Percentiles rank a stretch among this genome's conserved stretches.
Evolutionary conservation across 1,139 yeast species (phyloP).

Genomic region (Geotrichum phurueaensis): DNA sequence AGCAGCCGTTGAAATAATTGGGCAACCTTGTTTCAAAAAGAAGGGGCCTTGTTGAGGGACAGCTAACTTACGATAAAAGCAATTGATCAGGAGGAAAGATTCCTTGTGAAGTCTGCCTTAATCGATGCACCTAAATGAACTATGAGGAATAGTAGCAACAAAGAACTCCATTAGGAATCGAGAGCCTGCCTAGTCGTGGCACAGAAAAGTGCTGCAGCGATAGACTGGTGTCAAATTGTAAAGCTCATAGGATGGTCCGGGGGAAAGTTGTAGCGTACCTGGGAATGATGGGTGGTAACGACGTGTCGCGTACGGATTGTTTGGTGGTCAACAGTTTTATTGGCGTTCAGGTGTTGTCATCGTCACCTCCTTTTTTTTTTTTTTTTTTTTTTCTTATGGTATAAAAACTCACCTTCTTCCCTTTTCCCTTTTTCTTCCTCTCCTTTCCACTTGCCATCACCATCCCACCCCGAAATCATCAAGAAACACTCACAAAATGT

Average conservation of each 20-base stretch:
- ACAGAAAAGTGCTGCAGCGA: neutral
- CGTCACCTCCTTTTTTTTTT: slow-evolving; percentile 8
- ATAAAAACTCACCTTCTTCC: slow-evolving; percentile 5
- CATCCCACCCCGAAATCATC: neutral
- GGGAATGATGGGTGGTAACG: neutral
- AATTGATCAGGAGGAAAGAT: neutral
- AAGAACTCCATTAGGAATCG: neutral
- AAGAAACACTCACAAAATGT: slow-evolving; percentile 11
- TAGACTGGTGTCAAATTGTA: neutral
- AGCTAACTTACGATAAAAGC: neutral
- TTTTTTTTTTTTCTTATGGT: neutral
- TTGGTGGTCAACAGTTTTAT: neutral
- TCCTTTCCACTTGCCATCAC: neutral
- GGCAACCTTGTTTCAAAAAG: neutral
- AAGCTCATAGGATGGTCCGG: neutral
- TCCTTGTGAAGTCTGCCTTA: neutral
- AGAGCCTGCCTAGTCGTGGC: neutral
- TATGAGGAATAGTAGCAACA: neutral
- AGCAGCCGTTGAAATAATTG: neutral
- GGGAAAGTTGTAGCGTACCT: neutral
- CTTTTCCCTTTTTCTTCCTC: neutral
- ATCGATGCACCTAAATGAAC: neutral
- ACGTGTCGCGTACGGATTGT: neutral
- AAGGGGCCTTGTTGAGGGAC: neutral
- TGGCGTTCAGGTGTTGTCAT: neutral